Conservation (phyloP, 1,284 basidiomycete species). For the Cystobasidium sp. region DNA sequence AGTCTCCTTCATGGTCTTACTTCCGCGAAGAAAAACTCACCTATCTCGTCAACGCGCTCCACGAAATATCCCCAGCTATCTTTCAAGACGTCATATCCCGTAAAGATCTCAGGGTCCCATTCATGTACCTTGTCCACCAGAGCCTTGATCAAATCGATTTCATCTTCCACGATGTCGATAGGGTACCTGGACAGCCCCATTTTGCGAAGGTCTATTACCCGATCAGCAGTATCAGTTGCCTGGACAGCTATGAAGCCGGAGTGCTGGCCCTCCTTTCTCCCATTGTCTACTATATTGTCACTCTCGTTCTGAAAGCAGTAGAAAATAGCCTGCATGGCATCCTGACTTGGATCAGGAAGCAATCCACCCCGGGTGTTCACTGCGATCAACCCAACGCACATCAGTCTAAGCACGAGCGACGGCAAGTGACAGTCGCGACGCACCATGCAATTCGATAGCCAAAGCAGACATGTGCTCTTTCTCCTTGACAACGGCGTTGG, state of each 20-base stretch:
- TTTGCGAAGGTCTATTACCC: constrained; percentile 2
- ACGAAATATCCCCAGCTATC: constrained; percentile 88
- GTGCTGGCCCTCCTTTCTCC: constrained; percentile 58
- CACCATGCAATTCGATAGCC: constrained; percentile 82
- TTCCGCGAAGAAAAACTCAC: constrained; percentile 19
- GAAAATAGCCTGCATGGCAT: constrained; percentile 73
- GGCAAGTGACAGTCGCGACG: constrained; percentile 48
- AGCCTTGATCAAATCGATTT: constrained; percentile 81
- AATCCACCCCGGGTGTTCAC: constrained; percentile 68
- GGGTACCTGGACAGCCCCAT: constrained; percentile 60
- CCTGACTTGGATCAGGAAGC: constrained; percentile 72
- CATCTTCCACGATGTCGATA: constrained; percentile 68
- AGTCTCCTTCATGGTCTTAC: not conserved
- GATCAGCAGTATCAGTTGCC: constrained; percentile 38
- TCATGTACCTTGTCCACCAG: constrained; percentile 75
- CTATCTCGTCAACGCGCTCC: constrained; percentile 64
- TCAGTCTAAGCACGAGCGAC: not conserved
- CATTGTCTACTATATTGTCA: constrained; percentile 59
- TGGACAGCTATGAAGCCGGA: constrained; percentile 68
- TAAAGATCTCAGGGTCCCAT: constrained; percentile 87
- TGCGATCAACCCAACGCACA: constrained; percentile 52
- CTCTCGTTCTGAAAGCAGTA: constrained; percentile 69
- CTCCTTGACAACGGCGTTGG: constrained; percentile 63
- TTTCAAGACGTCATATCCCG: constrained; percentile 89
- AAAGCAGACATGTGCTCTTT: constrained; percentile 79